Evolutionary conservation across 495 filamentous ascomycete species (phyloP), one percentile per base, ranked within the genome.

Genomic region (Acidomyces sp.): DNA sequence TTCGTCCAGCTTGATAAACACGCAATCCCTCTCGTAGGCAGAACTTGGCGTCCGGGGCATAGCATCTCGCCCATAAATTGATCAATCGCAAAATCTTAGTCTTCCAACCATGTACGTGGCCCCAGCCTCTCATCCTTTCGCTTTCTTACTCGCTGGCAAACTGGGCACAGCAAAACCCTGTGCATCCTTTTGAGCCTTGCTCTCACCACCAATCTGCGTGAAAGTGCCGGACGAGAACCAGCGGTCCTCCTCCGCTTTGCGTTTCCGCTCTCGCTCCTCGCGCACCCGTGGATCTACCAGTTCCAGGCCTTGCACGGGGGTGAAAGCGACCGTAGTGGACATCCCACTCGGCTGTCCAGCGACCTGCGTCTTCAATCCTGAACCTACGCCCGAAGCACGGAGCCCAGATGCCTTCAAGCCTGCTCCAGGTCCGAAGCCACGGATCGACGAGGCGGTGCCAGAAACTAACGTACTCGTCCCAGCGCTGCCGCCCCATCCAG

Each of bases 191-290:
- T 53, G 55, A 58, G 21, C 59, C 50, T 35, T 55, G 29, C 53
- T 48, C 16, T 60, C 64, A 28, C 69, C 64, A 12, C 82, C 80
- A 39, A 93, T 74, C 63, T 93, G 85, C 19, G 90, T 95, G 46
- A 97, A 97, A 3, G 86, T 90, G 2, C 90, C 92, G 17, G 84
- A 81, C 55, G 85, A 92, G 64, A 96, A 96, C 80, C 85, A 96
- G 28, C 84, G 68, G 57, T 96, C 88, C 54, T 92, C 84, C 48
- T 95, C 88, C 4, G 85, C 88, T 52, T 90, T 90, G 53, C 82
- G 68, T 66, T 96, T 95, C 45, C 85, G 42, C 30, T 61, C 63
- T 62, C 67, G 61, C 50, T 83, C 85, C 2, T 82, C 79, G 52
- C 80, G 74, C 38, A 83, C 74, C 67, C 92, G 95, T 35, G 90